Evolutionary conservation across 306 rosid genomes (phyloP).

Genomic region (Fagus sylvatica): DNA sequence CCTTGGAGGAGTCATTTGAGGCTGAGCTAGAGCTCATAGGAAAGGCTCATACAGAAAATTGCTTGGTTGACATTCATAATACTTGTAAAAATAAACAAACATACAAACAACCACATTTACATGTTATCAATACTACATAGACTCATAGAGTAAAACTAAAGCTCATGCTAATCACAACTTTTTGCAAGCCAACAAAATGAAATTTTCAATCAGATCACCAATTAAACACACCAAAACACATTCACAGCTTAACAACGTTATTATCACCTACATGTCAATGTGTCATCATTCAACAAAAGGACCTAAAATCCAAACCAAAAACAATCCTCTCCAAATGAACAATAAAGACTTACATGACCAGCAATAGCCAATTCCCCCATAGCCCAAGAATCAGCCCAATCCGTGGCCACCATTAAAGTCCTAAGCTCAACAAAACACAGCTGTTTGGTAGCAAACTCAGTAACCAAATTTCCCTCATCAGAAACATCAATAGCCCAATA

Average conservation of each 20-base stretch:
- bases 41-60: not conserved
- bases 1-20: too few relatives aligned
- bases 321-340: not conserved
- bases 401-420: constrained; percentile 86
- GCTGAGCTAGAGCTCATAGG: too few relatives aligned
- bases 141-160: not conserved
- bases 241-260: too few relatives aligned
- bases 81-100: not conserved
- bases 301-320: not conserved
- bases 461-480: constrained; percentile 35
- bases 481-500: constrained; percentile 87
- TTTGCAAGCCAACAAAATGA: not conserved
- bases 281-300: not conserved
- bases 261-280: not conserved
- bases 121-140: not conserved
- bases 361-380: constrained; percentile 80
- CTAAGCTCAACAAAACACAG: constrained; percentile 74
- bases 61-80: not conserved
- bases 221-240: not conserved
- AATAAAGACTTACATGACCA: constrained; percentile 68
- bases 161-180: not conserved
- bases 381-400: constrained; percentile 66
- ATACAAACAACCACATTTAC: not conserved
- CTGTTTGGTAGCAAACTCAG: constrained; percentile 40
- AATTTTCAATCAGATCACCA: not conserved